A percentile compares a stretch with the other conserved stretches of the same genome.
These are phyloP conservation scores for Talaromyces marneffei DNA, from an alignment of 2,329 filamentous ascomycete genomes.

Conservation along the genomic window DNA sequence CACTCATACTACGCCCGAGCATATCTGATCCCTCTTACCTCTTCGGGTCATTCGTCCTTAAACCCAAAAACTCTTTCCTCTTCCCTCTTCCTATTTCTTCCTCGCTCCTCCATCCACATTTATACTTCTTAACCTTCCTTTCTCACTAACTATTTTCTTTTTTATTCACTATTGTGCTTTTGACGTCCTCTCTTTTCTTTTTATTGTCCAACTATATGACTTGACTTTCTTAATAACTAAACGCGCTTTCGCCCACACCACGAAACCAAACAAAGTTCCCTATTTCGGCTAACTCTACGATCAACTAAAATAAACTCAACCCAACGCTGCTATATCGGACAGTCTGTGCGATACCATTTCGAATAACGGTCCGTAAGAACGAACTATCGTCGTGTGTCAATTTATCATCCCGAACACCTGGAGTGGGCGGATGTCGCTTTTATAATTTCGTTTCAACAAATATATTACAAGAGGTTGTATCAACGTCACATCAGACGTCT, in stretches of 20 bases:
- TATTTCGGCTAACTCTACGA: conserved; percentile 9
- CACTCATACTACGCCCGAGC: neutral
- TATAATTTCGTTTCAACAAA: conserved; percentile 26
- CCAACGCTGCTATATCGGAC: conserved; percentile 8
- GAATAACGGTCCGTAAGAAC: conserved; percentile 1
- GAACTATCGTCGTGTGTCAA: neutral
- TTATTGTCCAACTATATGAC: conserved; percentile 11
- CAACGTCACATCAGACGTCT: conserved; percentile 25
- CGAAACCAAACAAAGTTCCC: conserved; percentile 4
- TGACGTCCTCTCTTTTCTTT: conserved; percentile 18
- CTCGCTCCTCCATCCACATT: conserved; percentile 16
- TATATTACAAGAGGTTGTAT: conserved; percentile 16
- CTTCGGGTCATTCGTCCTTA: conserved; percentile 13
- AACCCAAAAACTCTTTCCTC: conserved; percentile 7
- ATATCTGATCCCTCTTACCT: conserved; percentile 11
- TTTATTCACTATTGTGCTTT: neutral
- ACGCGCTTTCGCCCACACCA: conserved; percentile 32
- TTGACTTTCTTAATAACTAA: conserved; percentile 15
- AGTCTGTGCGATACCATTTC: neutral
- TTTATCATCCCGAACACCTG: conserved; percentile 11
- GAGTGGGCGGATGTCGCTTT: conserved; percentile 38
- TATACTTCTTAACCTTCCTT: conserved; percentile 16
- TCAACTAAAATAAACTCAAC: neutral
- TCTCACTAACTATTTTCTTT: conserved; percentile 19
- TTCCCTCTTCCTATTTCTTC: conserved; percentile 14